A percentile compares a stretch with the other conserved stretches of the same genome.
Evolutionary conservation across 2,329 filamentous ascomycete genomes (phyloP).

Genomic region (Drechslera avenae): DNA sequence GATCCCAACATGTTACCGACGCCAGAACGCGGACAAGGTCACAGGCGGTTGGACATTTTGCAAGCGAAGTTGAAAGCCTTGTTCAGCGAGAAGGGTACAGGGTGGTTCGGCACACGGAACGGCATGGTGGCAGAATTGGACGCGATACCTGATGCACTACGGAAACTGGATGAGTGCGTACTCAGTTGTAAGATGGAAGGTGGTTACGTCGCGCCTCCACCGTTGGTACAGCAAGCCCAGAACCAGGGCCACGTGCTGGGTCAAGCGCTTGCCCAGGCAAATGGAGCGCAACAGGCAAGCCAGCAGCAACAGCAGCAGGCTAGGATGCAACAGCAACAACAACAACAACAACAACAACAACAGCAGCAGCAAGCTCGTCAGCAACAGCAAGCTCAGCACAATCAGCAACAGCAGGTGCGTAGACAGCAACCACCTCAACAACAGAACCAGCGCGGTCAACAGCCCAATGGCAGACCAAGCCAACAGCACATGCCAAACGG

Average conservation of each 20-base stretch:
- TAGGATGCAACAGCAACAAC: slow-evolving; percentile 11
- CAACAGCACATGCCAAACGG: slow-evolving; percentile 14
- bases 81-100: slow-evolving; percentile 36
- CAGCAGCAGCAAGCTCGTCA: slow-evolving; percentile 16
- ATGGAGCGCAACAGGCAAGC: slow-evolving; percentile 10
- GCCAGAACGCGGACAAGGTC: slow-evolving; percentile 30
- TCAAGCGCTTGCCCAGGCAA: slow-evolving; percentile 7
- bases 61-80: slow-evolving; percentile 41
- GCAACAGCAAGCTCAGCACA: slow-evolving; percentile 14
- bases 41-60: slow-evolving; percentile 38
- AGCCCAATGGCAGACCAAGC: slow-evolving; percentile 8
- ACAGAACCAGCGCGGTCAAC: slow-evolving; percentile 18
- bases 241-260: slow-evolving; percentile 2
- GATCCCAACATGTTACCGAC: slow-evolving; percentile 30
- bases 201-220: slow-evolving; percentile 30
- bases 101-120: slow-evolving; percentile 48
- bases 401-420: slow-evolving; percentile 4
- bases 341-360: slow-evolving; percentile 16
- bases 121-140: slow-evolving; percentile 46
- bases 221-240: slow-evolving; percentile 14
- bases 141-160: slow-evolving; percentile 45
- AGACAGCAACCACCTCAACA: slow-evolving; percentile 16
- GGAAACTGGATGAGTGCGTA: slow-evolving; percentile 47
- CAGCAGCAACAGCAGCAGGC: slow-evolving; percentile 8
- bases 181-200: slow-evolving; percentile 39